Evolutionary conservation across 2,329 filamentous ascomycete genomes (phyloP), one percentile per base, ranked within the genome.

Genomic region (Trichoderma polysporum): DNA sequence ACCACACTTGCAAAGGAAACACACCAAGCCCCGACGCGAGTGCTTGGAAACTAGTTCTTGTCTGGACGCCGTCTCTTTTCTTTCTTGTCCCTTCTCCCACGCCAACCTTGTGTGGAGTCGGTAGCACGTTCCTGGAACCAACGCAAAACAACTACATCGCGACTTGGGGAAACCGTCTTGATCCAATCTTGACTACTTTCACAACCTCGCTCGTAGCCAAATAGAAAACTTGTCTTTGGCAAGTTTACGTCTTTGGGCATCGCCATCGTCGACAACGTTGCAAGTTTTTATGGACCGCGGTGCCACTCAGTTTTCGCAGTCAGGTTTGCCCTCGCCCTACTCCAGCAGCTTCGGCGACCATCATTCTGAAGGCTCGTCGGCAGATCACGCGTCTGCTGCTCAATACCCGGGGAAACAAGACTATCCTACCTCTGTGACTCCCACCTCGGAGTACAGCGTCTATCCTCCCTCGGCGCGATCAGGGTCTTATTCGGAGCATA

Each of bases 371-470:
- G 89, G 86, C 79, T 87, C 90, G 79, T 83, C 86, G 83, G 88
- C 91, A 95, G 94, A 97, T 91, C 92, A 92, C 86, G 86, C 91
- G 82, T 92, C 93, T 91, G 90, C 91, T 91, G 91, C 91, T 83
- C 91, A 94, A 82, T 97, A 96, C 82, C 85, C 91, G 74, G 88
- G 89, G 76, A 90, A 91, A 78, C 90, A 91, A 83, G 93, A 86
- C 79, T 92, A 93, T 79, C 90, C 91, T 69, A 85, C 89, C 70
- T 89, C 91, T 73, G 91, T 90, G 74, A 97, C 93, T 70, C 93
- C 93, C 68, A 93, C 92, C 71, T 94, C 93, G 71, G 93, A 96
- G 77, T 97, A 96, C 91, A 86, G 88, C 79, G 85, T 92, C 75
- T 92, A 92, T 75, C 91, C 91, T 73, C 79, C 83, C 64, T 87